A percentile compares a stretch with the other conserved stretches of the same genome.
Conservation (phyloP, 352 stramenopile species). For the Pythium biforme region DNA sequence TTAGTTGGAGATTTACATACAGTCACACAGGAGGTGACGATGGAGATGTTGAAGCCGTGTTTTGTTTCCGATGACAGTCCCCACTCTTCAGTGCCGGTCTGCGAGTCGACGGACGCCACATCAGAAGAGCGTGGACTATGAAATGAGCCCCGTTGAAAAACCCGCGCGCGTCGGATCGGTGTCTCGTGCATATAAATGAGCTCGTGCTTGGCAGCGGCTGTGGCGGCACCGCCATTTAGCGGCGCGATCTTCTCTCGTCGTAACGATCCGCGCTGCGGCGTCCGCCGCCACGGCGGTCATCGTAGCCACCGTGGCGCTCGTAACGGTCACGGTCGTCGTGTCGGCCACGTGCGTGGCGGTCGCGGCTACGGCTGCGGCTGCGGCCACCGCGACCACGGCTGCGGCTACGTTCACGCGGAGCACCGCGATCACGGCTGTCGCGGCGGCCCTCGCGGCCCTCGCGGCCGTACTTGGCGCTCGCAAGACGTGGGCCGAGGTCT, state of each 20-base stretch:
- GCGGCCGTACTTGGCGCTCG: constrained; percentile 70
- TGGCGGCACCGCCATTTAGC: constrained; percentile 13
- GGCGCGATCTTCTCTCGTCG: constrained; percentile 37
- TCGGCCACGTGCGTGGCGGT: constrained; percentile 39
- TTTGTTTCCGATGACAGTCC: constrained; percentile 19
- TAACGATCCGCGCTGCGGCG: constrained; percentile 36
- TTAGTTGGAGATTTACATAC: constrained; percentile 31
- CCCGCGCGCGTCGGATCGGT: not conserved
- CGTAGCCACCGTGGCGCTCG: constrained; percentile 46
- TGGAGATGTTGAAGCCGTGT: constrained; percentile 8
- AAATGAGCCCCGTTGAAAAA: constrained; percentile 1
- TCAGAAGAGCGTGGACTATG: not conserved
- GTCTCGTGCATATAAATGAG: constrained; percentile 3
- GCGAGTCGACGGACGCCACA: not conserved
- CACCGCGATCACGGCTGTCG: constrained; percentile 23
- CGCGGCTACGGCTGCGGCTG: constrained; percentile 45
- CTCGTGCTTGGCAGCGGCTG: not conserved
- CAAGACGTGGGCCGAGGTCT: constrained; percentile 74
- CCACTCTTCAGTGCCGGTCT: not conserved
- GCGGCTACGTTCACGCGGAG: constrained; percentile 26
- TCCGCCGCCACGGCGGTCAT: constrained; percentile 49
- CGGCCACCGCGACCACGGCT: constrained; percentile 26
- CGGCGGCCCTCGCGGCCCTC: constrained; percentile 3
- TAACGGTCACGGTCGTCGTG: constrained; percentile 48
- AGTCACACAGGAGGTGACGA: constrained; percentile 25